Evolutionary conservation across 768 basidiomycete genomes (phyloP).

Genomic region (Lactarius hengduanensis): DNA sequence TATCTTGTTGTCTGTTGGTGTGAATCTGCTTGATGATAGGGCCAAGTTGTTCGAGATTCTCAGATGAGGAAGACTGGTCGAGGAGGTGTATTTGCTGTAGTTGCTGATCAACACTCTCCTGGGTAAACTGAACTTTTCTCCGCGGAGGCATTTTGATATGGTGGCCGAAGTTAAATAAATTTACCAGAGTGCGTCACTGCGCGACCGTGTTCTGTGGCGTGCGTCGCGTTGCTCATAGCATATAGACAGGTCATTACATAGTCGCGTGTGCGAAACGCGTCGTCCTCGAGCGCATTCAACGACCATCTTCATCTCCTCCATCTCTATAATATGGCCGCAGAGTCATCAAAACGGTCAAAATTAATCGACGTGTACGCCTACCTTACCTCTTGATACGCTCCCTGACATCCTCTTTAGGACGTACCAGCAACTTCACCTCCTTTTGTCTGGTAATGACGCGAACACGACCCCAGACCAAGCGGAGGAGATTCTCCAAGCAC

Average conservation of each 20-base stretch:
- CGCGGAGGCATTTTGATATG: constrained; percentile 63
- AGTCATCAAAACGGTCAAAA: constrained; percentile 61
- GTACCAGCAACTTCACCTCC: constrained; percentile 59
- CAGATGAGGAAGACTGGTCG: constrained; percentile 83
- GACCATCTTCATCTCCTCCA: not conserved
- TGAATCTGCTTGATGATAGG: constrained; percentile 95
- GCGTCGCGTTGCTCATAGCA: no score
- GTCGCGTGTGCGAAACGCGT: constrained; percentile 21
- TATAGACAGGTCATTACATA: not conserved
- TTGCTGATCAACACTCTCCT: constrained; percentile 85
- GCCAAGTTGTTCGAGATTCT: constrained; percentile 93
- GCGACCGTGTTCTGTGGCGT: not conserved
- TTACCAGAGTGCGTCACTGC: no score
- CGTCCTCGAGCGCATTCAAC: constrained; percentile 3
- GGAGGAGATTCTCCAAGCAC: constrained; percentile 55
- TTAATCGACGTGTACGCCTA: constrained; percentile 67
- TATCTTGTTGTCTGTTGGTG: constrained; percentile 82
- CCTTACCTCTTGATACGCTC: no score
- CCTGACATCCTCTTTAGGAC: constrained; percentile 44
- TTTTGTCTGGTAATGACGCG: constrained; percentile 59
- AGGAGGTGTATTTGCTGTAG: constrained; percentile 89
- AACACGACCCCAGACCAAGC: constrained; percentile 58
- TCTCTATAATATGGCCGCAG: constrained; percentile 39
- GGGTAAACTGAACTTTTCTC: constrained; percentile 66
- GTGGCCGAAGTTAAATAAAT: not conserved